phyloP scores from a whole-genome alignment of 2,329 filamentous ascomycete species.

The Colletotrichum horii region DNA sequence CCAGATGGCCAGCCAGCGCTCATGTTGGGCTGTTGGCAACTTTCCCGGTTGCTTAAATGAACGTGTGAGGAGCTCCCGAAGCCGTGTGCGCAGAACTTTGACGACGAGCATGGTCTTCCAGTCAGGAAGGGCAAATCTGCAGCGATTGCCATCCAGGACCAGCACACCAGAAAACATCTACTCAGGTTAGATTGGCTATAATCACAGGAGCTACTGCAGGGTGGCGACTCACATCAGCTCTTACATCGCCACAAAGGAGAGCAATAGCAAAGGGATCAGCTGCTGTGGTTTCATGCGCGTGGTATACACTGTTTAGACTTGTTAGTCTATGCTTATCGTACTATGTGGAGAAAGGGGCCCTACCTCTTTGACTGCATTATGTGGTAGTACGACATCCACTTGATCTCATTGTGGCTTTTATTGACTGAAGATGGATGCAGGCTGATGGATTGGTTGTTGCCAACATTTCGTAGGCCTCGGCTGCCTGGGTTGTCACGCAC shows the following conservation, averaged over 20 bases:
- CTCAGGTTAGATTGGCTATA: conserved; percentile 1
- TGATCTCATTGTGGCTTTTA: conserved; percentile 69
- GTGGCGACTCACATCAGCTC: conserved; percentile 71
- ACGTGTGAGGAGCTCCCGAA: conserved; percentile 77
- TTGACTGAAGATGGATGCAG: conserved; percentile 91
- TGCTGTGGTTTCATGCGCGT: conserved; percentile 87
- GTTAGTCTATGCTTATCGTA: conserved; percentile 25
- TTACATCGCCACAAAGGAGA: conserved; percentile 85
- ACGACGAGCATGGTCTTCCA: conserved; percentile 93
- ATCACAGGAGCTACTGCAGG: not conserved
- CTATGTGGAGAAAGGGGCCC: conserved; percentile 32
- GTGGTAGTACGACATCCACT: conserved; percentile 93
- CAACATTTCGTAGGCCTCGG: conserved; percentile 88
- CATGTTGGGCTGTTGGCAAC: conserved; percentile 67
- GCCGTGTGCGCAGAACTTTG: conserved; percentile 75
- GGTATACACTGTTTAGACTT: conserved; percentile 66
- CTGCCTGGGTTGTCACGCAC: conserved; percentile 71
- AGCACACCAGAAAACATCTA: conserved; percentile 88
- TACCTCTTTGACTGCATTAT: conserved; percentile 92
- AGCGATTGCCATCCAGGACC: conserved; percentile 84
- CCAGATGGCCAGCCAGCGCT: conserved; percentile 78
- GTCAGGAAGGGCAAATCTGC: conserved; percentile 81
- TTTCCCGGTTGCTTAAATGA: conserved; percentile 73
- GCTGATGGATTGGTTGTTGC: conserved; percentile 90
- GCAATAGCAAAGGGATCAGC: conserved; percentile 83